A percentile compares a stretch with the other conserved stretches of the same genome.
These are phyloP conservation scores for Nitzschia sp. DNA, from an alignment of 108 stramenopile species.

Conservation along the genomic window DNA sequence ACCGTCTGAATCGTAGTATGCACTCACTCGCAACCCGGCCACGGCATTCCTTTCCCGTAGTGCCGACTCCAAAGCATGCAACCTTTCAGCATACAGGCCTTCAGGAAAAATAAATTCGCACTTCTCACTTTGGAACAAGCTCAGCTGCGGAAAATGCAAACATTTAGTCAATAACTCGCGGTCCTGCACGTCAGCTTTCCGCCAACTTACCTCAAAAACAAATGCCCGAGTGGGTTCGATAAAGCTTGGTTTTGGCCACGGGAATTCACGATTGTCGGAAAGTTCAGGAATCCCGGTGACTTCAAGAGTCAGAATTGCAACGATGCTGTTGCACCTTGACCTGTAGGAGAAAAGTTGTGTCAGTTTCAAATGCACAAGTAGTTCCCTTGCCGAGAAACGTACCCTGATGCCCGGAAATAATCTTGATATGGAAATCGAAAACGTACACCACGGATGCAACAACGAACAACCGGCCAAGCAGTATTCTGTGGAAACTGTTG, in stretches of 20 bases:
- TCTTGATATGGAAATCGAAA: constrained; percentile 83
- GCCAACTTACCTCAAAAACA: constrained; percentile 69
- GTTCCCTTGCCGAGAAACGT: background rate
- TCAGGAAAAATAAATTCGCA: constrained; percentile 74
- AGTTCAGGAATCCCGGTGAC: constrained; percentile 74
- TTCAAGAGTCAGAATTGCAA: constrained; percentile 77
- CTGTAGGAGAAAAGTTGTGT: constrained; percentile 17
- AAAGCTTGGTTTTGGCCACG: constrained; percentile 78
- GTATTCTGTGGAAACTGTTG: constrained; percentile 70
- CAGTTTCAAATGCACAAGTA: constrained; percentile 2
- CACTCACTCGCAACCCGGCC: constrained; percentile 40
- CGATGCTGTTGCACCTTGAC: constrained; percentile 51
- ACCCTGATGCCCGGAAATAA: constrained; percentile 43
- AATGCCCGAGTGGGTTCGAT: constrained; percentile 50
- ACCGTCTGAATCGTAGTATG: constrained; percentile 34
- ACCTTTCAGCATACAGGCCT: constrained; percentile 52
- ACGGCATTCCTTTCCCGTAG: constrained; percentile 29
- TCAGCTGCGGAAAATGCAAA: constrained; percentile 40
- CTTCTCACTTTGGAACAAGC: constrained; percentile 68
- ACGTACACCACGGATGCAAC: constrained; percentile 65
- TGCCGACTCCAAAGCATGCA: constrained; percentile 58
- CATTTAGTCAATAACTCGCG: too few relatives aligned
- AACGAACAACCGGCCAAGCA: constrained; percentile 80
- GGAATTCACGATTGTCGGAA: constrained; percentile 59
- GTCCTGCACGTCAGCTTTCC: too few relatives aligned